Base-by-base conservation (phyloP, 768 basidiomycete genomes). In the Suillus placidus region DNA sequence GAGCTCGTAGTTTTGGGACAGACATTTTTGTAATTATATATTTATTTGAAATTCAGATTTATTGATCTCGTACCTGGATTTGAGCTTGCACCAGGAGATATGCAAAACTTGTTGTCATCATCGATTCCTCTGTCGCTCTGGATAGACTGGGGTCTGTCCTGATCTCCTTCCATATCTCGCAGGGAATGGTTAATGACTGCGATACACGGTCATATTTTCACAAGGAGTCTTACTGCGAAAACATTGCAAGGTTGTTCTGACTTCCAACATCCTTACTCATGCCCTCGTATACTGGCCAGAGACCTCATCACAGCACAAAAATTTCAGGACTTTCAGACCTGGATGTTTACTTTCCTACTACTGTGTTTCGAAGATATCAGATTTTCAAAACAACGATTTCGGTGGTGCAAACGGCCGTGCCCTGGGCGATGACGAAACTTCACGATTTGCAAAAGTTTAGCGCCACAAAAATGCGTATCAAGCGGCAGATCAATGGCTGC, bases 1-100 rank as follows among this genome's bases (percentile, higher is more conserved):
- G 74, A 76, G 71, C 80, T 86, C 86, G 84, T 89, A 89, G 88
- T 89, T 88, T 80, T 83, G 87, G 76, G 84, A 84, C 87, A 83
- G 55, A 89, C 87, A 89, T 63, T 64, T 43, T 23, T 23, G 38
- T 64, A 52, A 54, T 23, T 10, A 10, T 20, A 12, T 49, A 23
- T 42, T 30, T 55, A 43, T 54, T 6, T 62, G 45, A 23, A 63
- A 65, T 64, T 12, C 5, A 51, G n/a, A 34, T 34, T 1, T 30
- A 43, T 65, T 51, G 37, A 32, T 40, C 16, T 20, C 2, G 4
- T 30, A 2, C 13, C 40, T 40, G 52, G 2, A 60, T 40, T 26
- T 63, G 30, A 61, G 4, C 42, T 34, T 2, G 7, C 26, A 5
- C 35, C 6, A 37, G 56, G 13, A 64, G 6, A 40, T n/a, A 4